phyloP scores from a whole-genome alignment of 345 rosid species.

The Garcia nutans region DNA sequence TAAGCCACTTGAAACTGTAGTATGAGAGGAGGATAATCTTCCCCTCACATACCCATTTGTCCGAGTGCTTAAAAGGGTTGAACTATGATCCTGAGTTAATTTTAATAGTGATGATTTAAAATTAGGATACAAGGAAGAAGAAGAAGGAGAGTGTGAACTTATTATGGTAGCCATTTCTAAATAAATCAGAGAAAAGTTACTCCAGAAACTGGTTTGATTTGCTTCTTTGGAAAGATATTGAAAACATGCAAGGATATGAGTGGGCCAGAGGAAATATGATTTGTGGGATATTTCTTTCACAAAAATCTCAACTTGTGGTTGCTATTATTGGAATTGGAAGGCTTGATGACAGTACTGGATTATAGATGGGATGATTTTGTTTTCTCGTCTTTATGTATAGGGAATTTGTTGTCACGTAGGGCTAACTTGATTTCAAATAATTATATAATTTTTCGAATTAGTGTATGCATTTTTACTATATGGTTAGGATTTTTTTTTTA shows the following conservation, averaged over 20 bases:
- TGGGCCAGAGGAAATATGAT: slow-evolving; percentile 1
- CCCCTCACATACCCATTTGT: slow-evolving; percentile 19
- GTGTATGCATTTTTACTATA: no score
- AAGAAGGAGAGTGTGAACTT: slow-evolving; percentile 32
- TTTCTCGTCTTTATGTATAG: neutral
- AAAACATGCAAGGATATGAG: neutral
- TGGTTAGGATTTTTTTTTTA: no score
- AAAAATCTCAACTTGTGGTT: slow-evolving; percentile 61
- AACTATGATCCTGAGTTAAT: slow-evolving; percentile 17
- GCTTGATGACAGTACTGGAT: slow-evolving; percentile 18
- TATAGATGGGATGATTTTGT: neutral
- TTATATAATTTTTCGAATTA: no score
- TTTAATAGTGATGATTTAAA: slow-evolving; percentile 41
- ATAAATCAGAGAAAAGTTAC: neutral
- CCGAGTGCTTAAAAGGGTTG: slow-evolving; percentile 21
- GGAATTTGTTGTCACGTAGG: no score
- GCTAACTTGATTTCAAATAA: no score
- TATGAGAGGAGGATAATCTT: slow-evolving; percentile 16
- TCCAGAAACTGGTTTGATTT: neutral
- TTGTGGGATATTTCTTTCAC: slow-evolving; percentile 25
- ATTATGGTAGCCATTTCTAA: slow-evolving; percentile 49
- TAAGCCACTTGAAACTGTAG: slow-evolving; percentile 27
- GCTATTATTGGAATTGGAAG: slow-evolving; percentile 5
- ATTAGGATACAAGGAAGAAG: slow-evolving; percentile 28
- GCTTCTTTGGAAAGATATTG: neutral